Evolutionary conservation across 2,329 filamentous ascomycete genomes (phyloP).

Genomic region (Alternaria metachromatica): DNA sequence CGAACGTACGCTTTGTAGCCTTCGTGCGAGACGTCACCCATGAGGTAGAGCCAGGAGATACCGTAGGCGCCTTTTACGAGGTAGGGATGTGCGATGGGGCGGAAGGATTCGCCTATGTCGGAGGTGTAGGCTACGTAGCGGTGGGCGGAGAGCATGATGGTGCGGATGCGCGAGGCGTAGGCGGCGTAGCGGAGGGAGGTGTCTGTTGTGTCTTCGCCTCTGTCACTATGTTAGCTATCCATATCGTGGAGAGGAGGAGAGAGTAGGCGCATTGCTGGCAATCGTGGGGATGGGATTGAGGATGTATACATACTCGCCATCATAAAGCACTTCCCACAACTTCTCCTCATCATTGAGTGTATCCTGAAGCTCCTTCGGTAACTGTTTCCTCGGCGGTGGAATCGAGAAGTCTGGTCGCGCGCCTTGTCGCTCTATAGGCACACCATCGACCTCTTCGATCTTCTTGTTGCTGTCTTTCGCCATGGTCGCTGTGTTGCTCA

Average conservation of each 20-base stretch:
- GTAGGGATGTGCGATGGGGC: constrained; percentile 86
- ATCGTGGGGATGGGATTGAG: background rate
- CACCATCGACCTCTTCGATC: constrained; percentile 40
- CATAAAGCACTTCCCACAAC: constrained; percentile 77
- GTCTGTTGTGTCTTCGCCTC: constrained; percentile 80
- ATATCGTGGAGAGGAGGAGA: background rate
- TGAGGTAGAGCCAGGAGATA: constrained; percentile 89
- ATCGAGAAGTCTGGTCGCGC: constrained; percentile 56
- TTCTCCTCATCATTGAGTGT: constrained; percentile 70
- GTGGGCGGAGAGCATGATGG: constrained; percentile 87
- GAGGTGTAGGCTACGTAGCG: constrained; percentile 97
- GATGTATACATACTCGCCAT: constrained; percentile 71
- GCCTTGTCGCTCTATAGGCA: constrained; percentile 53
- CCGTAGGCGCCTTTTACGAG: constrained; percentile 85
- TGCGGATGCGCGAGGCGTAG: constrained; percentile 84
- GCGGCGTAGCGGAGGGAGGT: constrained; percentile 88
- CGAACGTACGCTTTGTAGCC: constrained; percentile 93
- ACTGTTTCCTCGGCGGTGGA: constrained; percentile 57
- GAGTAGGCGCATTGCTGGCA: background rate
- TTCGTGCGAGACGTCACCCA: constrained; percentile 90
- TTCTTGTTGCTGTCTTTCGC: constrained; percentile 44
- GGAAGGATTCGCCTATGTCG: constrained; percentile 95
- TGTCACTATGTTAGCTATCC: constrained; percentile 41
- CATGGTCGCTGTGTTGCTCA: constrained; percentile 32
- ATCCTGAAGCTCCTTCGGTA: constrained; percentile 63